Percentiles rank a stretch among this genome's conserved stretches.
Evolutionary conservation across 345 rosid species (phyloP).

Genomic region (Lepidium africanum): DNA sequence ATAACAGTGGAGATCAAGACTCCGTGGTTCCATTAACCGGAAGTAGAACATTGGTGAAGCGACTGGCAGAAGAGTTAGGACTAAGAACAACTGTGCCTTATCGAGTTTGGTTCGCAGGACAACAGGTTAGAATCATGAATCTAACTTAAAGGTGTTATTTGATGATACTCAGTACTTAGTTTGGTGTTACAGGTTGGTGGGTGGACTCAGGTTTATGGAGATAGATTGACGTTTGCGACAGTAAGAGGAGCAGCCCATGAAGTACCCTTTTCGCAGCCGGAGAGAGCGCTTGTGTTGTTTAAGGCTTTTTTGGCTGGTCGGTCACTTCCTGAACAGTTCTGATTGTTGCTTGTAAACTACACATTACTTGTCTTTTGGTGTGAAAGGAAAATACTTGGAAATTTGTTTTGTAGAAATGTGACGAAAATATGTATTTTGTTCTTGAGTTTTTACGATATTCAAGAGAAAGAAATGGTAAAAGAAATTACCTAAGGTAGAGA

Average conservation of each 20-base stretch:
- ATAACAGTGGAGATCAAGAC: conserved; percentile 84
- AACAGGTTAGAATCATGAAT: conserved; percentile 41
- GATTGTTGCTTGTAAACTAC: conserved; percentile 25
- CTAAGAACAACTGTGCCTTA: conserved; percentile 59
- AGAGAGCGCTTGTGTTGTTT: conserved; percentile 73
- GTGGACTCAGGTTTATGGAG: conserved; percentile 86
- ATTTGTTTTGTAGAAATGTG: not conserved
- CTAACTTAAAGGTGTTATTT: not conserved
- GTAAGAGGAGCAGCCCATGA: conserved; percentile 92
- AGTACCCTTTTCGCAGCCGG: conserved; percentile 90
- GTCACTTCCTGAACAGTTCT: conserved; percentile 65
- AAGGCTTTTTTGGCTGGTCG: conserved; percentile 54
- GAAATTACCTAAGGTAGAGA: too few relatives aligned
- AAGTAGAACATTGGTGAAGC: conserved; percentile 56
- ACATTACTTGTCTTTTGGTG: not conserved
- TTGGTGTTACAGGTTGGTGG: conserved; percentile 66
- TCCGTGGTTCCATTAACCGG: conserved; percentile 88
- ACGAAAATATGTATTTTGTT: not conserved
- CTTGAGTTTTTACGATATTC: not conserved
- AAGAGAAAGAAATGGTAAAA: not conserved
- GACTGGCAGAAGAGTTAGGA: conserved; percentile 46
- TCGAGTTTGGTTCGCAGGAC: conserved; percentile 80
- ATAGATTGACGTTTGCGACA: conserved; percentile 68
- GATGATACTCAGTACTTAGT: too few relatives aligned
- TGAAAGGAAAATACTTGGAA: not conserved